A percentile compares a stretch with the other conserved stretches of the same genome.
Conservation (phyloP, 2,329 filamentous ascomycete genomes). For the Fusarium vanettenii region DNA sequence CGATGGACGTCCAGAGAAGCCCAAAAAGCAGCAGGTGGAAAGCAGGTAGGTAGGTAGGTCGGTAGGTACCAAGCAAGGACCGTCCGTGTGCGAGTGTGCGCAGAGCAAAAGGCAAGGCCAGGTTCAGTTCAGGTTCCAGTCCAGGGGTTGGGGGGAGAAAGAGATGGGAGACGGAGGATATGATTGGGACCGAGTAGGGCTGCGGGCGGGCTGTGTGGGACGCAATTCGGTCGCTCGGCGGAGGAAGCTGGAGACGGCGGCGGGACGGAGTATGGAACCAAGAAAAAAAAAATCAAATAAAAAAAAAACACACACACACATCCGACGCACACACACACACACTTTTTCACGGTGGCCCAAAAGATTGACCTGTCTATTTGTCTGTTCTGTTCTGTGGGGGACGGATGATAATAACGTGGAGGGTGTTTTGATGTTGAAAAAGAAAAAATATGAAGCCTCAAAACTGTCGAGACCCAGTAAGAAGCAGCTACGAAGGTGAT, state of each 20-base stretch:
- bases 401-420: background rate
- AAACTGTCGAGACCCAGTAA: background rate
- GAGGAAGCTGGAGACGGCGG: conserved; percentile 36
- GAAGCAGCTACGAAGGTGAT: background rate
- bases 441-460: background rate
- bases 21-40: conserved; percentile 34
- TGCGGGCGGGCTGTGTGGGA: conserved; percentile 39
- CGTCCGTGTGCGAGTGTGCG: conserved; percentile 29
- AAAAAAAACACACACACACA: background rate
- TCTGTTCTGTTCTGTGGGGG: background rate
- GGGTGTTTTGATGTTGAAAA: background rate
- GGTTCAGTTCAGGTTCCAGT: background rate
- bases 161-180: conserved; percentile 26
- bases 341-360: conserved; percentile 9
- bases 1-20: conserved; percentile 36
- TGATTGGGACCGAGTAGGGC: conserved; percentile 44
- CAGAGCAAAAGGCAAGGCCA: conserved; percentile 8
- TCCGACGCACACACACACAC: conserved; percentile 2
- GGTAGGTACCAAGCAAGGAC: conserved; percentile 32
- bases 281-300: conserved; percentile 11
- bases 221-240: conserved; percentile 33
- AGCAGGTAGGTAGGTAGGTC: background rate
- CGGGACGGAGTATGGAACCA: conserved; percentile 30
- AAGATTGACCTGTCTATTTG: background rate
- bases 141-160: conserved; percentile 28